Evolutionary conservation across 2,329 filamentous ascomycete species (phyloP).

Genomic region (Neocatenulostroma microsporum): DNA sequence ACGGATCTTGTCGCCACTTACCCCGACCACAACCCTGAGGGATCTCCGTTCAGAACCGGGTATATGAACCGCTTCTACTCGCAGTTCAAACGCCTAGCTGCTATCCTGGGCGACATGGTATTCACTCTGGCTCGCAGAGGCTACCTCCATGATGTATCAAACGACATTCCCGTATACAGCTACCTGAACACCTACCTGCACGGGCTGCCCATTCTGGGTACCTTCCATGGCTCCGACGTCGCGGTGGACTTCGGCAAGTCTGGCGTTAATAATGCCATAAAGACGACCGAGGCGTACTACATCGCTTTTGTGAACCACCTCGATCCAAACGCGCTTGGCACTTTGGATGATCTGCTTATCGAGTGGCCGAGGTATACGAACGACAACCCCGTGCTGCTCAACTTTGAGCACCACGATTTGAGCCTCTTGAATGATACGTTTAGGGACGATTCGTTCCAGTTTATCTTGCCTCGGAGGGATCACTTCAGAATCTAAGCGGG

Average conservation of each 20-base stretch:
- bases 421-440: too few relatives aligned
- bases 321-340: too few relatives aligned
- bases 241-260: slow-evolving; percentile 6
- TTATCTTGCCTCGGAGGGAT: too few relatives aligned
- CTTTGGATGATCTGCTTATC: too few relatives aligned
- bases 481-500: too few relatives aligned
- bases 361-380: too few relatives aligned
- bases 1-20: slow-evolving; percentile 55
- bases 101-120: slow-evolving; percentile 63
- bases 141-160: slow-evolving; percentile 47
- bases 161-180: slow-evolving; percentile 51
- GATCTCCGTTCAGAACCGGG: slow-evolving; percentile 65
- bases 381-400: too few relatives aligned
- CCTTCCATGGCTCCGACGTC: slow-evolving; percentile 62
- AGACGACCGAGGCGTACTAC: too few relatives aligned
- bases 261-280: too few relatives aligned
- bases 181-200: slow-evolving; percentile 67
- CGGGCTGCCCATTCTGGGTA: slow-evolving; percentile 64
- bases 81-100: slow-evolving; percentile 67
- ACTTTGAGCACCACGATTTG: too few relatives aligned
- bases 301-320: too few relatives aligned
- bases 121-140: slow-evolving; percentile 65
- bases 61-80: slow-evolving; percentile 65
- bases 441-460: too few relatives aligned
- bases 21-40: slow-evolving; percentile 46